phyloP scores from a whole-genome alignment of 345 rosid species.

The Murraya paniculata region DNA sequence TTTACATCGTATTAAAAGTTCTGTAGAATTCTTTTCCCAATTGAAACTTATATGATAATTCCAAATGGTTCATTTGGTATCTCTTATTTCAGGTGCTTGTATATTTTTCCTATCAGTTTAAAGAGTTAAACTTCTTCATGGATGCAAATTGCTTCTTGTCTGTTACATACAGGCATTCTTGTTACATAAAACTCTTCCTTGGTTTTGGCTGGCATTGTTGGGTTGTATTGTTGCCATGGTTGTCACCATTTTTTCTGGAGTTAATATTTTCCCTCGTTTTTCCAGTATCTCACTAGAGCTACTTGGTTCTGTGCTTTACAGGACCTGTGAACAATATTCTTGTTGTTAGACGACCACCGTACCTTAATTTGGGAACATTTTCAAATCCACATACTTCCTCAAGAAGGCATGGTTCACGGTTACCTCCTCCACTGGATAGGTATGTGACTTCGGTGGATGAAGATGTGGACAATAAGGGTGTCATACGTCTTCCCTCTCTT shows the following conservation, averaged over 20 bases:
- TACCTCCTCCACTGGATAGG: conserved; percentile 69
- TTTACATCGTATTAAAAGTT: not conserved
- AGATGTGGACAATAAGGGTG: conserved; percentile 26
- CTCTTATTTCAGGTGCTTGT: not conserved
- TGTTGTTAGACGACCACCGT: conserved; percentile 43
- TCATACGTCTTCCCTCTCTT: conserved; percentile 39
- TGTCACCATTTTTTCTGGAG: not conserved
- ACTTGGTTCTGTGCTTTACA: conserved; percentile 16
- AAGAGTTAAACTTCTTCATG: not conserved
- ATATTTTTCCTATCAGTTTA: not conserved
- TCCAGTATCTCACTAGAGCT: not conserved
- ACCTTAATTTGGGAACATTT: conserved; percentile 13
- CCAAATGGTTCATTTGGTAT: not conserved
- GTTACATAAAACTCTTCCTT: not conserved
- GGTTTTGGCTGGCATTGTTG: not conserved
- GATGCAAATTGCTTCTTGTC: not conserved
- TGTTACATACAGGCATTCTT: not conserved
- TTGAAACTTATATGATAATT: not conserved
- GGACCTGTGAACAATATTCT: conserved; percentile 74
- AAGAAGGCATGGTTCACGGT: conserved; percentile 43
- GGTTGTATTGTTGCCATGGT: not conserved
- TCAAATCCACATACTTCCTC: conserved; percentile 38
- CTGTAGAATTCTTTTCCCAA: not conserved
- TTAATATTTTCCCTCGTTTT: not conserved
- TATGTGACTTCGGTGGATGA: conserved; percentile 45